These are phyloP conservation scores for Teratosphaeria pseudoeucalypti DNA, from an alignment of 2,329 filamentous ascomycete species.

Conservation along the genomic window DNA sequence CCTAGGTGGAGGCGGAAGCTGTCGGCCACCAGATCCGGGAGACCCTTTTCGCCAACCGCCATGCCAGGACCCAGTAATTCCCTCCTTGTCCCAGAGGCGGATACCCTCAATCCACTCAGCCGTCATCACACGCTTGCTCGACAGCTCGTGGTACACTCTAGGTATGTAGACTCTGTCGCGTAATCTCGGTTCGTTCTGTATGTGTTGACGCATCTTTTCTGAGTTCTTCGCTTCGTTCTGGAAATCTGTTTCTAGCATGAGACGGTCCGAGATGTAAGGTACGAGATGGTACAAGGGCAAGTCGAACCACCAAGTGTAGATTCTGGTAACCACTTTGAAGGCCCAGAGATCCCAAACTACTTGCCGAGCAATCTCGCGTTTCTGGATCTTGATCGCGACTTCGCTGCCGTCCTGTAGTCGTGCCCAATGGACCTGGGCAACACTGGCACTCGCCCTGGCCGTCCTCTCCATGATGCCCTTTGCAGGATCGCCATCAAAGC, in stretches of 20 bases:
- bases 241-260: constrained; percentile 91
- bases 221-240: constrained; percentile 83
- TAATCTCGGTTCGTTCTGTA: constrained; percentile 65
- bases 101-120: constrained; percentile 98
- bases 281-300: constrained; percentile 86
- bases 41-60: constrained; percentile 68
- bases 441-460: constrained; percentile 72
- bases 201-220: constrained; percentile 67
- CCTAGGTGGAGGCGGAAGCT: constrained; percentile 42
- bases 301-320: constrained; percentile 82
- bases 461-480: constrained; percentile 61
- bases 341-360: constrained; percentile 93
- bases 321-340: constrained; percentile 75
- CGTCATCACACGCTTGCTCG: constrained; percentile 74
- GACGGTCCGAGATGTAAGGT: constrained; percentile 84
- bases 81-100: constrained; percentile 81
- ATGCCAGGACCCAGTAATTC: constrained; percentile 66
- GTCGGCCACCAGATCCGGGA: constrained; percentile 61
- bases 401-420: constrained; percentile 74
- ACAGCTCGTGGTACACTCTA: constrained; percentile 70
- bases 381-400: constrained; percentile 94
- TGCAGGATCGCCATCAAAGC: constrained; percentile 46
- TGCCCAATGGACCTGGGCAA: constrained; percentile 96
- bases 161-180: constrained; percentile 80
- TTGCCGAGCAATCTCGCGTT: constrained; percentile 82